Evolutionary conservation across 495 filamentous ascomycete genomes (phyloP).

Genomic region (Neurospora africana): DNA sequence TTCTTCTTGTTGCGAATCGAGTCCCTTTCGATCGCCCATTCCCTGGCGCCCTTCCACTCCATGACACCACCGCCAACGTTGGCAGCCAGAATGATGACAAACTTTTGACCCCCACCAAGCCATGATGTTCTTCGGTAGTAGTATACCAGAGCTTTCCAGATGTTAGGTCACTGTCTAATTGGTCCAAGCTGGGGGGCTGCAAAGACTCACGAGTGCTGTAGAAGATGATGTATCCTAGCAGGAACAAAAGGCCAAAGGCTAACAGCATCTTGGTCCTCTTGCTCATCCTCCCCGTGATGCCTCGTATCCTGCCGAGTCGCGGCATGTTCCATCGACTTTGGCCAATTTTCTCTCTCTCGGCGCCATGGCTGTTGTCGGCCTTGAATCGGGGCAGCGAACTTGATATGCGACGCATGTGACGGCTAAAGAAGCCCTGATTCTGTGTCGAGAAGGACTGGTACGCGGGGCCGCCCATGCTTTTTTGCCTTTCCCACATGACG

Average conservation of each 20-base stretch:
- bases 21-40: conserved; percentile 97
- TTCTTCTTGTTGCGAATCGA: conserved; percentile 89
- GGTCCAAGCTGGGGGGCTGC: neutral
- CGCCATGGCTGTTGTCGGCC: conserved; percentile 33
- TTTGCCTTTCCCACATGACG: conserved; percentile 75
- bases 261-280: conserved; percentile 48
- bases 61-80: conserved; percentile 96
- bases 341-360: conserved; percentile 69
- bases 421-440: conserved; percentile 66
- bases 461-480: conserved; percentile 51
- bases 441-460: conserved; percentile 80
- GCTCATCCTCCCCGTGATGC: conserved; percentile 29
- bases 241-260: conserved; percentile 45
- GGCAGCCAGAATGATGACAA: conserved; percentile 86
- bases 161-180: conserved; percentile 1
- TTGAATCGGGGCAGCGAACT: conserved; percentile 64
- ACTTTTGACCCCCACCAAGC: conserved; percentile 78
- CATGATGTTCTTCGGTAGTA: conserved; percentile 35
- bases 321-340: conserved; percentile 33
- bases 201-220: conserved; percentile 55
- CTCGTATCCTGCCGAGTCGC: conserved; percentile 27
- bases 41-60: conserved; percentile 95
- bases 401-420: conserved; percentile 65
- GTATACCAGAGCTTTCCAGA: conserved; percentile 30
- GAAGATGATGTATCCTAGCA: conserved; percentile 54